Evolutionary conservation across 139 green algal genomes (phyloP).

Genomic region (Pedinophyceae sp.): DNA sequence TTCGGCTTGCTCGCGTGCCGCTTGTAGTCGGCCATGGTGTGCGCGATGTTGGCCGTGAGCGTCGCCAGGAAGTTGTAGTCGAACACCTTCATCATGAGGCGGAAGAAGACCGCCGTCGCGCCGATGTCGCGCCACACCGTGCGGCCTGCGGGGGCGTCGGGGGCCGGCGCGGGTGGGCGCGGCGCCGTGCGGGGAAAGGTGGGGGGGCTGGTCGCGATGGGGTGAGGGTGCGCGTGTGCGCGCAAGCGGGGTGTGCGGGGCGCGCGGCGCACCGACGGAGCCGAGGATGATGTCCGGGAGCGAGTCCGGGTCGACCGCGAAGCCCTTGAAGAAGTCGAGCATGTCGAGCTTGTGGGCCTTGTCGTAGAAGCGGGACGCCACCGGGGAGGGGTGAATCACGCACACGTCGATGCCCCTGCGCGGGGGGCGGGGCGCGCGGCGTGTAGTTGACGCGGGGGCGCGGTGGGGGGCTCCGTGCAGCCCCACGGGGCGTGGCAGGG

Average conservation of each 20-base stretch:
- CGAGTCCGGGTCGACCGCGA: conserved; percentile 58
- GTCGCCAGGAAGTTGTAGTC: conserved; percentile 75
- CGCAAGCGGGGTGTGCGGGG: too few relatives aligned
- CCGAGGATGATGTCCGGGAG: conserved; percentile 71
- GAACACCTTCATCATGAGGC: conserved; percentile 67
- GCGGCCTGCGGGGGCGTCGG: conserved; percentile 16
- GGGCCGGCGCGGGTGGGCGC: too few relatives aligned
- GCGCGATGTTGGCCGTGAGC: conserved; percentile 32
- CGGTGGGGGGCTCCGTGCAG: too few relatives aligned
- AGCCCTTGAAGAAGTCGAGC: conserved; percentile 83
- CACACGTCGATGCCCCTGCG: conserved; percentile 88
- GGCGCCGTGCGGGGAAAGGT: background rate
- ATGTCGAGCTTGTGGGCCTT: conserved; percentile 64
- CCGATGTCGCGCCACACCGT: conserved; percentile 77
- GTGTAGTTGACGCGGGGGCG: too few relatives aligned
- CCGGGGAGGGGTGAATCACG: conserved; percentile 84
- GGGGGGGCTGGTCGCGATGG: too few relatives aligned
- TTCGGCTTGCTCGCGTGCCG: too few relatives aligned
- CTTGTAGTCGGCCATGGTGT: conserved; percentile 65
- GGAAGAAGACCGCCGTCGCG: conserved; percentile 57
- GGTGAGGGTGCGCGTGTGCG: too few relatives aligned
- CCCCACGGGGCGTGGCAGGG: too few relatives aligned
- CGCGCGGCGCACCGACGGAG: too few relatives aligned
- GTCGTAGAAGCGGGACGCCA: conserved; percentile 66
- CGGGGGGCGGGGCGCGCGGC: too few relatives aligned